phyloP scores from a whole-genome alignment of 148 eudicot genomes.

The Salicornia ramosissima region DNA sequence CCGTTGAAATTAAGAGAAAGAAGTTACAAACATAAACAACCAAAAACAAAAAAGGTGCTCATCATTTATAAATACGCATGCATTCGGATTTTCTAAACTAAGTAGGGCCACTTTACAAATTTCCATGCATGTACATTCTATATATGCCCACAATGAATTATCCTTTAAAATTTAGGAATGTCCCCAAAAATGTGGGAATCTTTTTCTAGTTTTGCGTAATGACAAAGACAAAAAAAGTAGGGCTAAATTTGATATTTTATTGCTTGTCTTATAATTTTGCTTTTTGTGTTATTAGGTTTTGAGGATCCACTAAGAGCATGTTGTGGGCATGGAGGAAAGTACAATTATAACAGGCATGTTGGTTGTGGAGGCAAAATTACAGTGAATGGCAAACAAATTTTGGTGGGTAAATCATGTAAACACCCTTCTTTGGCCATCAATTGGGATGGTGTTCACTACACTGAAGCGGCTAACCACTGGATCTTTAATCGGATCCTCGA shows the following conservation, averaged over 20 bases:
- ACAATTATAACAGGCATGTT: slow-evolving; percentile 52
- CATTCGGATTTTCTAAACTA: not conserved
- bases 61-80: not conserved
- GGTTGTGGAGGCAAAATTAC: slow-evolving; percentile 55
- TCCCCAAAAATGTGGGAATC: not conserved
- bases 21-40: not conserved
- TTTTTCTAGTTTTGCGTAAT: not conserved
- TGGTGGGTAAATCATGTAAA: slow-evolving; percentile 51
- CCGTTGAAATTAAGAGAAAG: no score
- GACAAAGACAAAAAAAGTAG: not conserved
- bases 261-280: not conserved
- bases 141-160: not conserved
- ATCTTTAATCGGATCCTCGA: slow-evolving; percentile 52
- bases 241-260: no score
- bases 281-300: slow-evolving; percentile 28
- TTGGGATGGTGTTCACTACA: slow-evolving; percentile 84
- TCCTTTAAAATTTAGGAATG: not conserved
- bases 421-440: slow-evolving; percentile 44
- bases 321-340: slow-evolving; percentile 91
- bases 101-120: not conserved
- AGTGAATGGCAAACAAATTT: slow-evolving; percentile 48
- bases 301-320: slow-evolving; percentile 66
- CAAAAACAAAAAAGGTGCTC: not conserved
- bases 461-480: slow-evolving; percentile 80
- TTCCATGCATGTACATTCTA: no score